Conservation (phyloP, 345 rosid species). For the Eucalyptus regnans region DNA sequence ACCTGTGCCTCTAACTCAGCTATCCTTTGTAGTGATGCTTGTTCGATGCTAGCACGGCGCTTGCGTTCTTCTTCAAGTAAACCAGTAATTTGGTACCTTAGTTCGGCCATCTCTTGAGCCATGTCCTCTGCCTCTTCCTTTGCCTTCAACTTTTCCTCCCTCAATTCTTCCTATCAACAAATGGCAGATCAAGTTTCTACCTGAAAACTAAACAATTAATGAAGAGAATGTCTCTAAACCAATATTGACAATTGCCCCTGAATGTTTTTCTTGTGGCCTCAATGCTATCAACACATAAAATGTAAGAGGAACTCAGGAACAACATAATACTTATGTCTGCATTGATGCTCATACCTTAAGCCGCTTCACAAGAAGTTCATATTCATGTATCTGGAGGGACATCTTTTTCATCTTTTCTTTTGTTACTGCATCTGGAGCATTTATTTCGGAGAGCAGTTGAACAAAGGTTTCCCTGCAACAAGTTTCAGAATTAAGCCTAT, state of each 20-base stretch:
- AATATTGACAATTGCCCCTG: not conserved
- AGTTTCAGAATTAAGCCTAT: not conserved
- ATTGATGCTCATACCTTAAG: slow-evolving; percentile 38
- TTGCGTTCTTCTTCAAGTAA: slow-evolving; percentile 88
- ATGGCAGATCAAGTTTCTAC: not conserved
- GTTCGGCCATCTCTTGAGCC: slow-evolving; percentile 94
- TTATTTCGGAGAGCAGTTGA: slow-evolving; percentile 13
- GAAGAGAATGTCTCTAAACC: not conserved
- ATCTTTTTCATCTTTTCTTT: slow-evolving; percentile 24
- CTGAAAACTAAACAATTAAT: not conserved
- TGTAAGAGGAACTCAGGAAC: not conserved
- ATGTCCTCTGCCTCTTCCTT: slow-evolving; percentile 94
- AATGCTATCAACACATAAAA: not conserved
- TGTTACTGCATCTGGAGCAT: slow-evolving; percentile 16
- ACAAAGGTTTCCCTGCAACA: slow-evolving; percentile 19
- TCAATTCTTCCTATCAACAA: slow-evolving; percentile 45
- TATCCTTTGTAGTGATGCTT: slow-evolving; percentile 76
- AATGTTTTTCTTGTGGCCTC: not conserved
- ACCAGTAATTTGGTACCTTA: slow-evolving; percentile 75
- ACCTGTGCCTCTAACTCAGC: slow-evolving; percentile 79
- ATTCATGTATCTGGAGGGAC: slow-evolving; percentile 40
- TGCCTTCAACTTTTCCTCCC: slow-evolving; percentile 61
- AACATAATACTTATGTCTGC: not conserved
- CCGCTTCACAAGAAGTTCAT: slow-evolving; percentile 42
- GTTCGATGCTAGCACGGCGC: slow-evolving; percentile 73